Base-by-base conservation (phyloP, 371 early-diverging fungal genomes). In the Umbelopsis sp. region DNA sequence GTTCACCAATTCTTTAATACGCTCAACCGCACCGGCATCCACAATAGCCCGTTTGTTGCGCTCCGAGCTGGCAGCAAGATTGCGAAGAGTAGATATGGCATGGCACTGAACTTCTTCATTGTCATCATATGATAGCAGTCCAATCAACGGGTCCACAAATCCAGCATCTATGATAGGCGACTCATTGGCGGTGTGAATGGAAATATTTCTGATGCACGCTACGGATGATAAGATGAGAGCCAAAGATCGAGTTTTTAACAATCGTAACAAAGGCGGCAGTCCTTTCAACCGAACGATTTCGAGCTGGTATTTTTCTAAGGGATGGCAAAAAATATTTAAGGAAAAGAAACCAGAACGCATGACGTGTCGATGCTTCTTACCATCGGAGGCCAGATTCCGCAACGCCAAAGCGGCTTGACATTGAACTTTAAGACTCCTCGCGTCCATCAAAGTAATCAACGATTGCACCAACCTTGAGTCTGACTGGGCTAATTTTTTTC, bases 141-240 rank as follows among this genome's bases (percentile, higher is more conserved):
- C 86, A 63, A 94, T 87, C 63, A 96, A 72, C 1, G 90, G 91
- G 44, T 88, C 85, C 53, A 96, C 81, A 70, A 94, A 92, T 10
- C 93, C 94, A 65, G 92, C 92, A 63, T 91, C 87, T 50, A 94
- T 87, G 63, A 96, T 93, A 22, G 94, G 92, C 10, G 89, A 87
- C 72, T 96, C 96, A 76, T 95, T 96, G 32, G 87, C 80, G 6
- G 94, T 89, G 71, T 95, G 94, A 63, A 97, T 97, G 63, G 95
- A 95, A 65, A 97, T 89, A 76, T 97, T 97, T 66, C 97, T 91
- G 66, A 96, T 86, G 73, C 96, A 96, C 18, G 97, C 97, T n/a
- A 94, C 94, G 4, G 96, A 93, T 2, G 96, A 94, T 3, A 93
- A 76, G 25, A 93, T 92, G 68, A 95, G 82, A 25, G 93, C 91